Conservation (phyloP, 139 green algal species). For the Choricystis sp. region DNA sequence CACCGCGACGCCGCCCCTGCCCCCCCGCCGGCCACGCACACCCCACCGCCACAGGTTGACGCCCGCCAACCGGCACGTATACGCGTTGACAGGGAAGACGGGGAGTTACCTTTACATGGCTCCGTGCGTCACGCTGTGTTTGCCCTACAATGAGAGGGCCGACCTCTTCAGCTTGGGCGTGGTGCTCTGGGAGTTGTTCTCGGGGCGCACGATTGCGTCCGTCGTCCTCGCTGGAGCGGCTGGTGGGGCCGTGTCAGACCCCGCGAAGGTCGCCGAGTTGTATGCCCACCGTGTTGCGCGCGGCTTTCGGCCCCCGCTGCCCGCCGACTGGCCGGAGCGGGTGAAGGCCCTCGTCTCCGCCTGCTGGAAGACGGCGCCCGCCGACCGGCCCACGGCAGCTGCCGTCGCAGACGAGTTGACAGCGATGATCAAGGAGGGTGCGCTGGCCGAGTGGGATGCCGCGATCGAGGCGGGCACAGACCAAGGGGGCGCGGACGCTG, state of each 20-base stretch:
- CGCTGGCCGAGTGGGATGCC: background rate
- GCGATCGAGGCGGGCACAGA: too few species aligned
- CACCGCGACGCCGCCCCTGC: background rate
- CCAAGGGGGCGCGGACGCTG: too few species aligned
- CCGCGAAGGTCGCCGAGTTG: background rate
- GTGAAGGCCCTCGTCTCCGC: background rate
- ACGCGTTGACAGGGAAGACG: conserved; percentile 9
- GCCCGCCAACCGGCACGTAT: background rate
- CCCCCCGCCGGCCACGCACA: too few species aligned
- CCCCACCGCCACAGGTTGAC: too few species aligned
- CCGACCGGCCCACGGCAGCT: too few species aligned
- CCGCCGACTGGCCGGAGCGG: background rate
- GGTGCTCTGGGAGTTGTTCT: background rate
- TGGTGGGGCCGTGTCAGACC: background rate
- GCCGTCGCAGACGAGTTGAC: background rate
- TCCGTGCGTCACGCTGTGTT: conserved; percentile 2
- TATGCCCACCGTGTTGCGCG: background rate
- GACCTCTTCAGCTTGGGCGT: background rate
- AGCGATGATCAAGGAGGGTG: background rate
- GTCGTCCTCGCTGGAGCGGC: background rate
- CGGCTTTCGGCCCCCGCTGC: background rate
- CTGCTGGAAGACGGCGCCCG: background rate
- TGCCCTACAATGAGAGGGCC: conserved; percentile 14
- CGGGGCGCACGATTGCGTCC: background rate
- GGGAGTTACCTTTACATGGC: conserved; percentile 15